Conservation (phyloP, 805 yeast genomes). For the Wickerhamomyces chaumierensis region DNA sequence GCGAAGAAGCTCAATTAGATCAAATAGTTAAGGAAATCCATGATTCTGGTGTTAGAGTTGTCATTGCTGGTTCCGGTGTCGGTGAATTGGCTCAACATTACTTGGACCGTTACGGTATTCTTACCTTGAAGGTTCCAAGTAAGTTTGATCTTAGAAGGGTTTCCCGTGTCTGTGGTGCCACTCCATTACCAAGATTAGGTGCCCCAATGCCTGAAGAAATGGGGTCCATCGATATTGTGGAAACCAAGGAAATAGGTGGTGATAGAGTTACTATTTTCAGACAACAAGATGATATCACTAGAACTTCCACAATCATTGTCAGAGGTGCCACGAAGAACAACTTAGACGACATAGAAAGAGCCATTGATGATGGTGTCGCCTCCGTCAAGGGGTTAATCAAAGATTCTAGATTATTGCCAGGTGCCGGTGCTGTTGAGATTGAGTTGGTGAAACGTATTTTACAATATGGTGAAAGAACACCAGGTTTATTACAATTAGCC, state of each 20-base stretch:
- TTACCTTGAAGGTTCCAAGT: constrained; percentile 83
- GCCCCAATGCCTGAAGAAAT: constrained; percentile 93
- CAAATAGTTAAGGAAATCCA: constrained; percentile 70
- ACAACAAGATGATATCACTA: constrained; percentile 53
- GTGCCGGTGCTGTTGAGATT: constrained; percentile 93
- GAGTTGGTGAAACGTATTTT: constrained; percentile 75
- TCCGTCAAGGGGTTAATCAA: constrained; percentile 82
- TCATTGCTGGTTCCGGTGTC: constrained; percentile 88
- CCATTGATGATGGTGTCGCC: constrained; percentile 93
- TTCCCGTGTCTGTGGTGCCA: constrained; percentile 94
- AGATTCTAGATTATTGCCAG: constrained; percentile 75
- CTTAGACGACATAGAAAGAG: constrained; percentile 91
- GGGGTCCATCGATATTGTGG: constrained; percentile 80
- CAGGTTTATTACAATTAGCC: constrained; percentile 87
- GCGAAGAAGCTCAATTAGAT: constrained; percentile 92
- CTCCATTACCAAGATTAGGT: constrained; percentile 88
- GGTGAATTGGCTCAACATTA: constrained; percentile 93
- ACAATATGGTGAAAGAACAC: constrained; percentile 83
- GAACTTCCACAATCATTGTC: constrained; percentile 85
- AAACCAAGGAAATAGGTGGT: constrained; percentile 92
- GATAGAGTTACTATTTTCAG: constrained; percentile 92
- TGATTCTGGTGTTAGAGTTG: constrained; percentile 78
- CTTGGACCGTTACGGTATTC: constrained; percentile 72
- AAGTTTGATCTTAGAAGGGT: constrained; percentile 91
- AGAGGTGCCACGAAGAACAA: constrained; percentile 95